phyloP scores from a whole-genome alignment of 1,284 basidiomycete genomes.

The Veloporphyrellus conicus region DNA sequence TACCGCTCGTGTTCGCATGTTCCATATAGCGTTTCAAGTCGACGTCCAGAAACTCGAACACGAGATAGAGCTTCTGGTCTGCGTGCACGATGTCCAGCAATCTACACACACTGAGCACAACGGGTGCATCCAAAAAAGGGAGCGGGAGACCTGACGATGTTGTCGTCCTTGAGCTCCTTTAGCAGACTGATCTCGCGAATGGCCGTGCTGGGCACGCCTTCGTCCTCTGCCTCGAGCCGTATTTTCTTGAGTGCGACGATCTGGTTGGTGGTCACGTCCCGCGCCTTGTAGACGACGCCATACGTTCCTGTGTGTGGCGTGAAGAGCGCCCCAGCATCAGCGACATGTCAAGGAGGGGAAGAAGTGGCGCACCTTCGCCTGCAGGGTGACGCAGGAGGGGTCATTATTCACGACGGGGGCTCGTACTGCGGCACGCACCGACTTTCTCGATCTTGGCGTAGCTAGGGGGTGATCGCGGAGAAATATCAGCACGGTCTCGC shows the following conservation, averaged over 20 bases:
- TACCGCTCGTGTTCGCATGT: constrained; percentile 66
- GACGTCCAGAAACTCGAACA: constrained; percentile 93
- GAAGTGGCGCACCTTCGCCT: constrained; percentile 51
- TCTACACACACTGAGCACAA: constrained; percentile 42
- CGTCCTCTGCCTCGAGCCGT: constrained; percentile 94
- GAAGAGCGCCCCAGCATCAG: not conserved
- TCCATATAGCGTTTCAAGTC: constrained; percentile 98
- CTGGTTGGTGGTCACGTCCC: constrained; percentile 67
- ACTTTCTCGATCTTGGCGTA: constrained; percentile 72
- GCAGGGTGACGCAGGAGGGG: constrained; percentile 20
- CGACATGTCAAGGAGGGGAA: too few relatives aligned
- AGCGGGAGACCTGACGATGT: constrained; percentile 74
- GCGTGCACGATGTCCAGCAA: constrained; percentile 96
- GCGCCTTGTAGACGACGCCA: constrained; percentile 95
- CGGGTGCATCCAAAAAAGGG: not conserved
- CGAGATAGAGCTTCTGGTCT: constrained; percentile 94
- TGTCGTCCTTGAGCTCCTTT: constrained; percentile 94
- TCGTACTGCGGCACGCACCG: constrained; percentile 48
- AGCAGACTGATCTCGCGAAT: constrained; percentile 96
- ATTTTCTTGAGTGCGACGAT: constrained; percentile 98
- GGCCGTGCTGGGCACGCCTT: constrained; percentile 95
- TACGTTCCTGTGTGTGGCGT: constrained; percentile 75
- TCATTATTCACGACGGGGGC: constrained; percentile 14
- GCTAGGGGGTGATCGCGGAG: constrained; percentile 32
- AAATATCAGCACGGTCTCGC: constrained; percentile 16